phyloP scores from a whole-genome alignment of 2,329 filamentous ascomycete species.

The Talaromyces islandicus region DNA sequence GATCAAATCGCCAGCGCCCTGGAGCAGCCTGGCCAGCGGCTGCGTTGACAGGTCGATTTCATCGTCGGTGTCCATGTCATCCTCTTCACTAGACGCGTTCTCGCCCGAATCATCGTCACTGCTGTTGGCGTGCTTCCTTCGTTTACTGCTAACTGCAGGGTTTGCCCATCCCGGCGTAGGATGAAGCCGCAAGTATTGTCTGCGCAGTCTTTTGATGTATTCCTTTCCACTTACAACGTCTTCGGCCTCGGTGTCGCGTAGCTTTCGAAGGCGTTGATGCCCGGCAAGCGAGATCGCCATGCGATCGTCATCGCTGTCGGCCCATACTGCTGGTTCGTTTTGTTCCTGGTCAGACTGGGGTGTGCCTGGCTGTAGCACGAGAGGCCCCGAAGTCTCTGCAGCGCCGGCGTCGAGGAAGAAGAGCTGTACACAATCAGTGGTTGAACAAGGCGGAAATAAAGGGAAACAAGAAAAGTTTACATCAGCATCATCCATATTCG shows the following conservation, averaged over 20 bases:
- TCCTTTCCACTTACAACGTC: constrained; percentile 82
- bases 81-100: constrained; percentile 38
- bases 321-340: constrained; percentile 54
- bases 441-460: neutral
- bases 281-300: constrained; percentile 75
- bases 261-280: constrained; percentile 70
- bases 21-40: constrained; percentile 73
- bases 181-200: constrained; percentile 63
- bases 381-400: constrained; percentile 29
- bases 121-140: constrained; percentile 30
- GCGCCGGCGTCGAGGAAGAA: constrained; percentile 75
- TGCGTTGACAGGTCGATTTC: constrained; percentile 55
- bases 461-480: constrained; percentile 30
- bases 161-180: constrained; percentile 58
- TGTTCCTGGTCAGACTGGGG: constrained; percentile 33
- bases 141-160: constrained; percentile 44
- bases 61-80: constrained; percentile 52
- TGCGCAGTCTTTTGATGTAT: constrained; percentile 72
- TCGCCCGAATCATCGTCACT: constrained; percentile 24
- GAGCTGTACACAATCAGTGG: constrained; percentile 40
- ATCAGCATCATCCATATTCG: constrained; percentile 68
- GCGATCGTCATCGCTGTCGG: constrained; percentile 92
- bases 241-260: constrained; percentile 73
- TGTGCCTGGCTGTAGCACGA: constrained; percentile 28
- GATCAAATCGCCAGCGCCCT: constrained; percentile 64